Conservation (phyloP, 805 yeast genomes). For the Barnettozyma californica region DNA sequence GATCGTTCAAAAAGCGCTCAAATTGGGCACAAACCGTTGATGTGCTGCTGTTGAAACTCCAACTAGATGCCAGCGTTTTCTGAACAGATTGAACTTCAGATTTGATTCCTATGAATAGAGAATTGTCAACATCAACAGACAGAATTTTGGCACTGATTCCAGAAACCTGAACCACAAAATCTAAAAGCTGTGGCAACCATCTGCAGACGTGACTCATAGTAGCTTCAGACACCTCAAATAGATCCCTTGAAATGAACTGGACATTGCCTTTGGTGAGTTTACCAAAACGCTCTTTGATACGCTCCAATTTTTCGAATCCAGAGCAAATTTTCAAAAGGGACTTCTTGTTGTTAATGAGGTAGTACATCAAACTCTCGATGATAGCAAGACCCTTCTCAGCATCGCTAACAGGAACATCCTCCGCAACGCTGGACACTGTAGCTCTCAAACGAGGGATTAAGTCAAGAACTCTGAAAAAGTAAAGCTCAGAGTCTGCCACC, state of each 20-base stretch:
- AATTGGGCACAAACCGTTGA: conserved; percentile 21
- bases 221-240: conserved; percentile 7
- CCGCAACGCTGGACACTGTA: conserved; percentile 52
- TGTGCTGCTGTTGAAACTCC: conserved; percentile 16
- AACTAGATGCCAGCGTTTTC: conserved; percentile 8
- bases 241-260: conserved; percentile 15
- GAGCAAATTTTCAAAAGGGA: conserved; percentile 34
- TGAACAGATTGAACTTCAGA: conserved; percentile 13
- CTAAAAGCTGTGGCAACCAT: conserved; percentile 33
- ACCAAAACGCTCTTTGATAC: conserved; percentile 21
- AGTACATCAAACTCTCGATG: conserved; percentile 62
- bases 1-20: conserved; percentile 15
- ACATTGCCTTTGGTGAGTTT: conserved; percentile 17
- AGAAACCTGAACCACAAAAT: conserved; percentile 26
- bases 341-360: conserved; percentile 48
- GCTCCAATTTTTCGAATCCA: conserved; percentile 17
- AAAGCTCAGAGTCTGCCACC: conserved; percentile 42
- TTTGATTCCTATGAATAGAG: conserved; percentile 18
- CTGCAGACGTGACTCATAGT: conserved; percentile 16
- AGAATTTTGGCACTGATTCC: conserved; percentile 13
- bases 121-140: conserved; percentile 12
- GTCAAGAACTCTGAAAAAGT: conserved; percentile 70
- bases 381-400: conserved; percentile 73
- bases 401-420: conserved; percentile 72
- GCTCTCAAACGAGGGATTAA: conserved; percentile 74